phyloP scores from a whole-genome alignment of 371 early-diverging fungal genomes.

The Rhizomucor miehei region DNA sequence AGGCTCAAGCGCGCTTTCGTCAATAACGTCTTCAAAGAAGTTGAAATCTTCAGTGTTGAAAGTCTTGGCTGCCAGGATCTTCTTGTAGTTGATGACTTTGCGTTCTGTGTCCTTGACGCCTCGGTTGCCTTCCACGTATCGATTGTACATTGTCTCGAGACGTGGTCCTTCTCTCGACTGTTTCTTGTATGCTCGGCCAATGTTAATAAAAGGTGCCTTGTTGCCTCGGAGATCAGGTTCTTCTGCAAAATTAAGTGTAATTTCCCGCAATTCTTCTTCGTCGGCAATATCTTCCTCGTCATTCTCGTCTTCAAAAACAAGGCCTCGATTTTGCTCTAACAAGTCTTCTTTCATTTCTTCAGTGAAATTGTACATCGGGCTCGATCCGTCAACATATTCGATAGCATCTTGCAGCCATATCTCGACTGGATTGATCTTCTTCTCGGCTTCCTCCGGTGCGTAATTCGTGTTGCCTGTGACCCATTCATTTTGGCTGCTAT shows the following conservation, averaged over 20 bases:
- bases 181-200: slow-evolving; percentile 29
- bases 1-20: slow-evolving; percentile 5
- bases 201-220: slow-evolving; percentile 29
- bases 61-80: slow-evolving; percentile 7
- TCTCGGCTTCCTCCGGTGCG: slow-evolving; percentile 9
- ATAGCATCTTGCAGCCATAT: slow-evolving; percentile 45
- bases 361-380: slow-evolving; percentile 6
- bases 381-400: slow-evolving; percentile 20
- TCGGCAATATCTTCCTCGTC: slow-evolving; percentile 51
- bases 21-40: slow-evolving; percentile 25
- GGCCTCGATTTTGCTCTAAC: slow-evolving; percentile 33
- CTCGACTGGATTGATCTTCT: slow-evolving; percentile 36
- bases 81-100: slow-evolving; percentile 39
- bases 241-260: slow-evolving; percentile 42
- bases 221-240: slow-evolving; percentile 29
- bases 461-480: slow-evolving; percentile 31
- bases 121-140: slow-evolving; percentile 6
- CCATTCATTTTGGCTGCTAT: slow-evolving; percentile 15
- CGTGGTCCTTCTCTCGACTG: slow-evolving; percentile 14
- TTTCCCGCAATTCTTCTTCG: slow-evolving; percentile 52
- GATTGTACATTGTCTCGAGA: slow-evolving; percentile 3
- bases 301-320: slow-evolving; percentile 27
- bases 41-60: slow-evolving; percentile 16
- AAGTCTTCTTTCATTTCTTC: slow-evolving; percentile 27
- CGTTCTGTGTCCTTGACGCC: slow-evolving; percentile 11